Conservation (phyloP, 768 basidiomycete species). For the Pleurotus platypus region DNA sequence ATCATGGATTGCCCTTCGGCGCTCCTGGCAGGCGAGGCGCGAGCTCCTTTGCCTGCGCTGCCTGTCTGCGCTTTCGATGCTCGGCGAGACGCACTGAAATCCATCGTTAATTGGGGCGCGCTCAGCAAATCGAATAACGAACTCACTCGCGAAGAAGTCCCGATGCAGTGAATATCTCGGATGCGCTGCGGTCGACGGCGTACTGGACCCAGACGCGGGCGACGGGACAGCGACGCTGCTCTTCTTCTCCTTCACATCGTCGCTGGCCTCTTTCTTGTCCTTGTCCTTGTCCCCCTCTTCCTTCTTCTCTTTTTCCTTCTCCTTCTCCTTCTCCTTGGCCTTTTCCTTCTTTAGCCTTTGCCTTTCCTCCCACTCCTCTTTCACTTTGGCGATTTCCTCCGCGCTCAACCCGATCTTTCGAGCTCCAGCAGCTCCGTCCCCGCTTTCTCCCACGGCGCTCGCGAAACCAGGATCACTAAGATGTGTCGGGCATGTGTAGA, state of each 20-base stretch:
- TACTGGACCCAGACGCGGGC: constrained; percentile 25
- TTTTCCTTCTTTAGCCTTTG: constrained; percentile 59
- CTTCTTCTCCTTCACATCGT: constrained; percentile 28
- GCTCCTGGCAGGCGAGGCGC: constrained; percentile 69
- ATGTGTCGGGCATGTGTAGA: constrained; percentile 84
- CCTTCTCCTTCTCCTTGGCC: constrained; percentile 43
- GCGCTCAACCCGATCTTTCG: constrained; percentile 43
- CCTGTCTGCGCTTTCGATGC: constrained; percentile 65
- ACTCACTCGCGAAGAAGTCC: constrained; percentile 57
- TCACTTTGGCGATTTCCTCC: constrained; percentile 77
- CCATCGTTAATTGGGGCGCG: constrained; percentile 4
- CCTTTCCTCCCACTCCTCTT: constrained; percentile 76
- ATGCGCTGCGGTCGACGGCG: constrained; percentile 48
- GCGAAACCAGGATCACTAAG: constrained; percentile 79
- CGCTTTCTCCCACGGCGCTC: constrained; percentile 37
- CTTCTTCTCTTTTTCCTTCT: constrained; percentile 43
- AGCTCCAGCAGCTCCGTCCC: constrained; percentile 24
- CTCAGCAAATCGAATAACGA: background rate
- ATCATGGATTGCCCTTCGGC: constrained; percentile 26
- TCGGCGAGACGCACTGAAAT: constrained; percentile 66
- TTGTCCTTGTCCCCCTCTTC: constrained; percentile 30
- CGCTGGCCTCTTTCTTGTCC: constrained; percentile 22
- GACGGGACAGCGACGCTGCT: constrained; percentile 25
- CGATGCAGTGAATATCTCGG: constrained; percentile 80
- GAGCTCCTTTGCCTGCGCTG: constrained; percentile 63